These are phyloP conservation scores for Neurospora intermedia DNA, from an alignment of 495 filamentous ascomycete species.

Conservation along the genomic window DNA sequence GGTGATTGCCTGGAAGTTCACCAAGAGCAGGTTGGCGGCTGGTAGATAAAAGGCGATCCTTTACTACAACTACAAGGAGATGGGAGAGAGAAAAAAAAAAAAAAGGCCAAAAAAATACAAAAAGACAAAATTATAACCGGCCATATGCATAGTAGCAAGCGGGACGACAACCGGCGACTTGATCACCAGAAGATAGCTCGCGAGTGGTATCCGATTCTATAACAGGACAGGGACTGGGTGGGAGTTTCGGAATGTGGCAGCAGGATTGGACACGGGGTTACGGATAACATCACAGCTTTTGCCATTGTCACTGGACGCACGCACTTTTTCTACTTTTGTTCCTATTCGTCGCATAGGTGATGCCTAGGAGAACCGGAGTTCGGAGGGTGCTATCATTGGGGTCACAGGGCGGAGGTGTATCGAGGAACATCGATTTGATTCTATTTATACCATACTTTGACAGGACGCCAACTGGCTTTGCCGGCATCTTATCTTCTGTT, in stretches of 20 bases:
- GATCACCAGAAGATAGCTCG: background rate
- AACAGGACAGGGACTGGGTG: background rate
- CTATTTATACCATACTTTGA: background rate
- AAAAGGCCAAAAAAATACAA: background rate
- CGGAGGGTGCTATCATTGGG: background rate
- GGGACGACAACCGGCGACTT: background rate
- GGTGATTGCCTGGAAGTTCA: conserved; percentile 96
- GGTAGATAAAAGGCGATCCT: conserved; percentile 7
- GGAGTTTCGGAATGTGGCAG: background rate
- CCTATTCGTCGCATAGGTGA: background rate
- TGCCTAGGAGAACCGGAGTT: background rate
- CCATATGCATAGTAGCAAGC: background rate
- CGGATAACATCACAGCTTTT: background rate
- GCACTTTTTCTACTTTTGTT: background rate
- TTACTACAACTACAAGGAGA: background rate
- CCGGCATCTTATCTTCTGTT: background rate
- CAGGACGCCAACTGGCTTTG: background rate
- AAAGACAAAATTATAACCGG: background rate
- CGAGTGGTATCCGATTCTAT: background rate
- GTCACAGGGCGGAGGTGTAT: background rate
- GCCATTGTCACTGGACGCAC: background rate
- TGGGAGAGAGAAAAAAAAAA: background rate
- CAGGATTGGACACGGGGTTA: background rate
- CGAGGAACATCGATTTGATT: background rate
- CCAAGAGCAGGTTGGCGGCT: conserved; percentile 91